Evolutionary conservation across 2,329 filamentous ascomycete genomes (phyloP).

Genomic region (Ophiostoma quercus): DNA sequence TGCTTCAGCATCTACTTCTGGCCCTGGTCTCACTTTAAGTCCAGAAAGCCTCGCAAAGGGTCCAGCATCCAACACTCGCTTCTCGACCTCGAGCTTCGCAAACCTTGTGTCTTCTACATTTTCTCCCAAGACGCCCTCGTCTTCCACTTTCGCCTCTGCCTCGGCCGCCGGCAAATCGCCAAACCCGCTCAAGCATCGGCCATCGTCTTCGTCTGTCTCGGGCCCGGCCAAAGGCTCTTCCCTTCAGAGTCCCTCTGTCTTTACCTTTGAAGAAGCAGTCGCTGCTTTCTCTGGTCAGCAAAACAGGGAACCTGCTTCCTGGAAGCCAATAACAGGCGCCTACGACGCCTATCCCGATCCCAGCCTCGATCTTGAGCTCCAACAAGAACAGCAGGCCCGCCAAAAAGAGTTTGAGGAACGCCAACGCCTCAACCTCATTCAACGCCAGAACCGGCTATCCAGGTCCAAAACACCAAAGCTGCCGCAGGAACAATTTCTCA

Average conservation of each 20-base stretch:
- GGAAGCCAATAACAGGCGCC: slow-evolving; percentile 19
- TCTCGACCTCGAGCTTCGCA: slow-evolving; percentile 31
- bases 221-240: neutral
- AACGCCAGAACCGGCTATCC: slow-evolving; percentile 8
- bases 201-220: slow-evolving; percentile 3
- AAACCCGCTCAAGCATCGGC: neutral
- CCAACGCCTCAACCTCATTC: slow-evolving; percentile 19
- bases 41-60: neutral
- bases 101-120: slow-evolving; percentile 25
- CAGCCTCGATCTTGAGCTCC: slow-evolving; percentile 21
- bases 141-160: slow-evolving; percentile 12
- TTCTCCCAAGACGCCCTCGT: neutral
- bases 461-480: neutral
- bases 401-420: slow-evolving; percentile 24
- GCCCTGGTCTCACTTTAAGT: neutral
- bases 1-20: neutral
- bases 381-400: slow-evolving; percentile 24
- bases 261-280: slow-evolving; percentile 26
- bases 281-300: slow-evolving; percentile 14
- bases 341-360: slow-evolving; percentile 8
- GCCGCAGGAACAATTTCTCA: neutral
- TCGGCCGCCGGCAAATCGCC: neutral
- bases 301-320: slow-evolving; percentile 16
- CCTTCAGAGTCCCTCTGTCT: slow-evolving; percentile 17
- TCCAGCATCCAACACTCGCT: slow-evolving; percentile 17